Evolutionary conservation across 2,329 filamentous ascomycete species (phyloP).

Genomic region (Botrytis sinoallii): DNA sequence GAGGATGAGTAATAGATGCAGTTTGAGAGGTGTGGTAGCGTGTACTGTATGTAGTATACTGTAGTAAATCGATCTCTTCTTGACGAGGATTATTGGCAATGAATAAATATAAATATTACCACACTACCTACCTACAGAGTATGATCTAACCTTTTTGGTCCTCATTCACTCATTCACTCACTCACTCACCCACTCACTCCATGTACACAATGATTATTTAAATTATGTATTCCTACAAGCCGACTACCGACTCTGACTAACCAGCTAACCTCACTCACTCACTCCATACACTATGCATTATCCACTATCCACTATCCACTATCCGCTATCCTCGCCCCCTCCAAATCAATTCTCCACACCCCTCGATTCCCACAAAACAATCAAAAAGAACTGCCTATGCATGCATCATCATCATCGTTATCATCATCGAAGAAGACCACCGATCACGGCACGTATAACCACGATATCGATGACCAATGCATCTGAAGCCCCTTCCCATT

Average conservation of each 20-base stretch:
- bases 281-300: neutral
- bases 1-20: slow-evolving; percentile 26
- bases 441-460: neutral
- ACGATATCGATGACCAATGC: neutral
- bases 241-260: neutral
- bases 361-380: neutral
- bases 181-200: neutral
- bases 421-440: neutral
- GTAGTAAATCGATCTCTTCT: neutral
- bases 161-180: neutral
- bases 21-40: neutral
- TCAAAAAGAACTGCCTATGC: neutral
- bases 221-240: neutral
- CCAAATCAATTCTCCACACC: neutral
- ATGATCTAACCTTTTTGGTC: neutral
- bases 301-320: neutral
- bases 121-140: neutral
- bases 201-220: neutral
- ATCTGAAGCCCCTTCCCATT: neutral
- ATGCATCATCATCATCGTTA: too few relatives aligned
- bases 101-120: neutral
- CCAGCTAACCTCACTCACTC: neutral
- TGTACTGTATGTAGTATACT: neutral
- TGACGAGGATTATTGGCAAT: neutral
- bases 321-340: too few relatives aligned